Evolutionary conservation across 768 basidiomycete genomes (phyloP).

Genomic region (Boletales sp.): DNA sequence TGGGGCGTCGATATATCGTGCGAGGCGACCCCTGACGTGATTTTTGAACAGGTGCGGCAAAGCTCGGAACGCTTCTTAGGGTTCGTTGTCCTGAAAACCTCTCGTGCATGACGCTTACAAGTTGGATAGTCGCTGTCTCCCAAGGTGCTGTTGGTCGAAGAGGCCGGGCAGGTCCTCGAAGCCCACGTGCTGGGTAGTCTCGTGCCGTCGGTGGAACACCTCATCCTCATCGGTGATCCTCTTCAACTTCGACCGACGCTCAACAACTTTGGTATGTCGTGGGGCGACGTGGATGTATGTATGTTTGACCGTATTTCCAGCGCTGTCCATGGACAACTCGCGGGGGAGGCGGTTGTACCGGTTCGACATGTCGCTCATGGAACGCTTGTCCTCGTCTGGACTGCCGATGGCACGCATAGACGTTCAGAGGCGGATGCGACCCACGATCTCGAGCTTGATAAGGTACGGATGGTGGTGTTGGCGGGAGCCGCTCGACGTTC

Average conservation of each 20-base stretch:
- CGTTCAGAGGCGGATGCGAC: constrained; percentile 75
- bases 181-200: constrained; percentile 67
- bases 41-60: constrained; percentile 55
- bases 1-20: background rate
- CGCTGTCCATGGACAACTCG: constrained; percentile 64
- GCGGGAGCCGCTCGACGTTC: background rate
- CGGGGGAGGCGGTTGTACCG: constrained; percentile 52
- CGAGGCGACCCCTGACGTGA: background rate
- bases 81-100: constrained; percentile 29
- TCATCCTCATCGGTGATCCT: constrained; percentile 81
- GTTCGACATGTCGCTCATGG: constrained; percentile 76
- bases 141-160: constrained; percentile 67
- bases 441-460: constrained; percentile 55
- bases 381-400: constrained; percentile 55
- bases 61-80: constrained; percentile 53
- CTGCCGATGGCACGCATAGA: constrained; percentile 67
- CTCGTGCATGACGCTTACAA: background rate
- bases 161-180: constrained; percentile 80
- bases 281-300: background rate
- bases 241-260: constrained; percentile 68
- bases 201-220: constrained; percentile 63
- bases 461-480: constrained; percentile 2
- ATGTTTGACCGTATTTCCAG: constrained; percentile 31
- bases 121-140: constrained; percentile 50
- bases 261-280: constrained; percentile 53